These are phyloP conservation scores for Fraxinus pennsylvanica DNA, from an alignment of 257 asterid genomes.

Conservation along the genomic window DNA sequence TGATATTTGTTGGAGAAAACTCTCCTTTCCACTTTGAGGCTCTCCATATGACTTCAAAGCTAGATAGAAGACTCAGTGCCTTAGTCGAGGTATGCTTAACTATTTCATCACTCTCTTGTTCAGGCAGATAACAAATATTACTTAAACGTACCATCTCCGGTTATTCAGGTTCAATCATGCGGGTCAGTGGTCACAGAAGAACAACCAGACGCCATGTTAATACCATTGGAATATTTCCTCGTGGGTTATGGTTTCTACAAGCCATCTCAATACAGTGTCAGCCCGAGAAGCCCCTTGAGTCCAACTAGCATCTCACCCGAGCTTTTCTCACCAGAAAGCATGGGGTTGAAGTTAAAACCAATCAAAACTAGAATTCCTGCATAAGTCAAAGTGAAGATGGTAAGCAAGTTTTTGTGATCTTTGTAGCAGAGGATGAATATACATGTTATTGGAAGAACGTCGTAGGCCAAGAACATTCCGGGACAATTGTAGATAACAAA, in stretches of 20 bases:
- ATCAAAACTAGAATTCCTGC: slow-evolving; percentile 54
- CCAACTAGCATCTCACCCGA: slow-evolving; percentile 60
- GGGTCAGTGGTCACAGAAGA: slow-evolving; percentile 79
- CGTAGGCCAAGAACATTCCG: no score
- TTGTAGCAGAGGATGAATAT: not conserved
- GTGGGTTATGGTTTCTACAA: slow-evolving; percentile 65
- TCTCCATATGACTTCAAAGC: slow-evolving; percentile 64
- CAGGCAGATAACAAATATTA: not conserved
- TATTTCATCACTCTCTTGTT: not conserved
- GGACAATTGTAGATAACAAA: slow-evolving; percentile 42
- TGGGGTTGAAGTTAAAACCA: slow-evolving; percentile 65
- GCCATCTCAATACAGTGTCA: slow-evolving; percentile 46
- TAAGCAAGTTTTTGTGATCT: slow-evolving; percentile 28
- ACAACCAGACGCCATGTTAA: slow-evolving; percentile 76
- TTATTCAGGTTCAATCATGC: slow-evolving; percentile 63
- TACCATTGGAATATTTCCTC: slow-evolving; percentile 69
- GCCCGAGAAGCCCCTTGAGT: slow-evolving; percentile 67
- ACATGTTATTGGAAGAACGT: slow-evolving; percentile 15
- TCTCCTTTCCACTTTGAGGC: slow-evolving; percentile 74
- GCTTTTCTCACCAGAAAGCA: slow-evolving; percentile 72
- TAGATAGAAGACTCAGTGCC: slow-evolving; percentile 62
- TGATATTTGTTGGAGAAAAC: slow-evolving; percentile 71
- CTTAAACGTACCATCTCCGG: not conserved
- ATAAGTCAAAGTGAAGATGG: slow-evolving; percentile 32
- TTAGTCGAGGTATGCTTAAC: slow-evolving; percentile 58